Evolutionary conservation across 2,329 filamentous ascomycete species (phyloP), one percentile per base, ranked within the genome.

Genomic region (Blumeria graminis): DNA sequence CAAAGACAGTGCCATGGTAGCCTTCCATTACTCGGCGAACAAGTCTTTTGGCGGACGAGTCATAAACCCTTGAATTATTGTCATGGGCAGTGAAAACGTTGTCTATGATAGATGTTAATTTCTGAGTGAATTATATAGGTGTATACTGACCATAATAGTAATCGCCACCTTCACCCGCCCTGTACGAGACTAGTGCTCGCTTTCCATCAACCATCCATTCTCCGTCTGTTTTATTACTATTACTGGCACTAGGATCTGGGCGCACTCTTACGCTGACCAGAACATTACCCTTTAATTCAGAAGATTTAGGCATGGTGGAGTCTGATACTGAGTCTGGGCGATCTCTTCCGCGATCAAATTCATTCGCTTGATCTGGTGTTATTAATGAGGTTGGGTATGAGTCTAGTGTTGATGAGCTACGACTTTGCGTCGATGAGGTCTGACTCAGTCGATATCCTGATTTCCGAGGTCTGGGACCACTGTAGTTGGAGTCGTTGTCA

Each of bases 1-100:
- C 90, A 68, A 98, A 96, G 28, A 98, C 92, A 0, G 92, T 98
- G 58, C 90, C 92, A 65, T 96, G 90, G 68, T 96, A 98, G 45
- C 92, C 92, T 72, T 98, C 92, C 92, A 98, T 98, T 54, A 98
- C 92, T 64, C 92, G 78, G 62, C 92, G 84, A 51, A 98, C 92
- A 55, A 98, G 74, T 60, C 92, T 84, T 70, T 96, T 96, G 46
- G 92, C 92, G 50, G 80, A 86, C 60, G 90, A 81, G 69, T 98
- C 92, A 68, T 98, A 98, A 9, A 98, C 92, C 66, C 84, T 83
- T 56, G 86, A 81, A 67, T 98, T 98, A 67, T 95, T 86, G 67
- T 98, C 90, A 66, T 93, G 81, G 16, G 88, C 85, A 55, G 86
- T 81, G 69, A 98, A 98, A 59, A 96, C 92, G 70, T 96, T 96